Percentiles rank a stretch among this genome's conserved stretches.
Conservation (phyloP, 257 asterid genomes). For the Ocimum tenuiflorum region DNA sequence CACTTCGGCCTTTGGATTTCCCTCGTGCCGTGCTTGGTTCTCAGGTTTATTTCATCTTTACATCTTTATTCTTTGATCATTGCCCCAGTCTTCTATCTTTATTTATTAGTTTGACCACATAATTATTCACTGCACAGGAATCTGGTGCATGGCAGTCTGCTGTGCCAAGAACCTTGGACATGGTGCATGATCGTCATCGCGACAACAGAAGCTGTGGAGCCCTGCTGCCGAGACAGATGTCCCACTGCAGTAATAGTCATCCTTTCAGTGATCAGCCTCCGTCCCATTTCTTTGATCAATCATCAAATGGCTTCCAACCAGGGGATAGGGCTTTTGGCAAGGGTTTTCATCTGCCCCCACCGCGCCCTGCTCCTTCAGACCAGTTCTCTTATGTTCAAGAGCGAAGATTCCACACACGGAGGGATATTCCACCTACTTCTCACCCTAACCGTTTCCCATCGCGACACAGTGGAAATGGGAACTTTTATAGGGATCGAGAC, state of each 20-base stretch:
- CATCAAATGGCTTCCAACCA: conserved; percentile 34
- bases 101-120: too few species aligned
- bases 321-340: conserved; percentile 40
- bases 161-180: conserved; percentile 19
- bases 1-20: too few species aligned
- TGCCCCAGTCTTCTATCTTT: background rate
- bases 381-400: conserved; percentile 81
- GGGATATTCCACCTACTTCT: conserved; percentile 47
- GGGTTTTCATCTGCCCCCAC: conserved; percentile 72
- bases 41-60: too few species aligned
- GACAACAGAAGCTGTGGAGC: conserved; percentile 40
- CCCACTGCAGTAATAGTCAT: conserved; percentile 30
- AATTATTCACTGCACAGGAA: conserved; percentile 30
- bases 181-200: conserved; percentile 38
- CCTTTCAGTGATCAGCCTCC: conserved; percentile 37
- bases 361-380: conserved; percentile 82
- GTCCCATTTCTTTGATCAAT: conserved; percentile 37
- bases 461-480: conserved; percentile 47
- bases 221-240: conserved; percentile 40
- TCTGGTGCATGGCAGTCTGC: conserved; percentile 32
- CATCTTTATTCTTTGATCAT: background rate
- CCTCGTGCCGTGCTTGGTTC: too few species aligned
- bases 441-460: conserved; percentile 50
- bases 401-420: conserved; percentile 46
- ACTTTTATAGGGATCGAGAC: conserved; percentile 53